Percentiles rank a stretch among this genome's conserved stretches.
Evolutionary conservation across 176 grass and related monocot species (phyloP).

Genomic region (Aegilops umbellulata): DNA sequence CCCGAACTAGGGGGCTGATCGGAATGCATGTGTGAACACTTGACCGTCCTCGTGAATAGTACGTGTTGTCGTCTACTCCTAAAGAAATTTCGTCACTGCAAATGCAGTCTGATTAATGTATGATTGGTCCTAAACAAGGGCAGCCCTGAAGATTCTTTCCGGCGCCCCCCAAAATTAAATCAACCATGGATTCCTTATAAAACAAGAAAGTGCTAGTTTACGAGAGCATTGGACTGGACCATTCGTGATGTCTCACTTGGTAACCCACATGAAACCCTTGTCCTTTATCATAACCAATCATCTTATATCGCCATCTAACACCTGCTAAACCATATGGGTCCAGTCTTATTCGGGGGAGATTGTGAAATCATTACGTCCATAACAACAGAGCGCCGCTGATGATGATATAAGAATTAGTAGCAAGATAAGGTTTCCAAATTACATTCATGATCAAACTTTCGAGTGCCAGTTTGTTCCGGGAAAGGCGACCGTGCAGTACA

Average conservation of each 20-base stretch:
- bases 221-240: conserved; percentile 4
- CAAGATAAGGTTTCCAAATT: conserved; percentile 29
- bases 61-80: not conserved
- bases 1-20: not conserved
- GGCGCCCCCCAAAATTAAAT: conserved; percentile 18
- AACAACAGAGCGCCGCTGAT: conserved; percentile 38
- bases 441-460: conserved; percentile 3
- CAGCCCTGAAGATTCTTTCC: conserved; percentile 22
- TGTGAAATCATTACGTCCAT: conserved; percentile 34
- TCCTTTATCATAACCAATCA: conserved; percentile 18
- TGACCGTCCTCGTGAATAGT: not conserved
- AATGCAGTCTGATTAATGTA: conserved; percentile 13
- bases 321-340: conserved; percentile 43
- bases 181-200: not conserved
- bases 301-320: conserved; percentile 36
- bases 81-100: not conserved
- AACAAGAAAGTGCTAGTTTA: not conserved
- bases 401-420: conserved; percentile 8
- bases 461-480: not conserved
- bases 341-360: conserved; percentile 18
- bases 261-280: conserved; percentile 29
- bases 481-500: not conserved
- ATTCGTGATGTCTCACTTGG: conserved; percentile 11
- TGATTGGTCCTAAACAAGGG: conserved; percentile 33
- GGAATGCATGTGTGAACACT: conserved; percentile 4